Evolutionary conservation across 1,284 basidiomycete species (phyloP).

Genomic region (Microbotryum saponariae): DNA sequence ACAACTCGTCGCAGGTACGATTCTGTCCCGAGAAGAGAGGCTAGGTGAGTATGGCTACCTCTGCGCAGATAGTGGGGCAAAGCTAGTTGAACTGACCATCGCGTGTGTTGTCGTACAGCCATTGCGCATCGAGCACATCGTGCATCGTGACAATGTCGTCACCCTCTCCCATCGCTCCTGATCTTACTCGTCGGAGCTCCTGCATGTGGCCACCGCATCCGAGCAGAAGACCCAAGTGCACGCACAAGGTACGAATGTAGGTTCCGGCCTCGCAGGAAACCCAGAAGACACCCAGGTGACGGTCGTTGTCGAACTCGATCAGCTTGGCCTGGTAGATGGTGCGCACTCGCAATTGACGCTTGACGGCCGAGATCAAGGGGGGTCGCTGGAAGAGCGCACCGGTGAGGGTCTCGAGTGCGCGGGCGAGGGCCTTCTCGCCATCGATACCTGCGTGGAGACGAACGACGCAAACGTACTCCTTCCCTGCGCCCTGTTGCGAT

Average conservation of each 20-base stretch:
- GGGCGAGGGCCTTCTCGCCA: slow-evolving; percentile 75
- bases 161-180: slow-evolving; percentile 92
- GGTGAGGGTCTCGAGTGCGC: slow-evolving; percentile 91
- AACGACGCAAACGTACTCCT: slow-evolving; percentile 96
- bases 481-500: slow-evolving; percentile 89
- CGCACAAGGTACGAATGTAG: slow-evolving; percentile 96
- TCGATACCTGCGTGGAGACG: slow-evolving; percentile 78
- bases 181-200: slow-evolving; percentile 88
- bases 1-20: slow-evolving; percentile 93
- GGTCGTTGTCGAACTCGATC: slow-evolving; percentile 94
- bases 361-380: slow-evolving; percentile 97
- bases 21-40: slow-evolving; percentile 51
- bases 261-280: slow-evolving; percentile 98
- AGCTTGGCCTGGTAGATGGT: slow-evolving; percentile 96
- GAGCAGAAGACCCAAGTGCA: slow-evolving; percentile 87
- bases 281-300: slow-evolving; percentile 96
- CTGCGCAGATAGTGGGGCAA: not conserved
- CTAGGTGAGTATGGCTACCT: not conserved
- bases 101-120: slow-evolving; percentile 97
- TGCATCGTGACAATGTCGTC: slow-evolving; percentile 99
- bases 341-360: slow-evolving; percentile 93
- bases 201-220: slow-evolving; percentile 99
- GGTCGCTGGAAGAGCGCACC: slow-evolving; percentile 99
- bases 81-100: slow-evolving; percentile 58
- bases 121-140: slow-evolving; percentile 97